Evolutionary conservation across 129 eudicot genomes (phyloP).

Genomic region (Cynara cardunculus): DNA sequence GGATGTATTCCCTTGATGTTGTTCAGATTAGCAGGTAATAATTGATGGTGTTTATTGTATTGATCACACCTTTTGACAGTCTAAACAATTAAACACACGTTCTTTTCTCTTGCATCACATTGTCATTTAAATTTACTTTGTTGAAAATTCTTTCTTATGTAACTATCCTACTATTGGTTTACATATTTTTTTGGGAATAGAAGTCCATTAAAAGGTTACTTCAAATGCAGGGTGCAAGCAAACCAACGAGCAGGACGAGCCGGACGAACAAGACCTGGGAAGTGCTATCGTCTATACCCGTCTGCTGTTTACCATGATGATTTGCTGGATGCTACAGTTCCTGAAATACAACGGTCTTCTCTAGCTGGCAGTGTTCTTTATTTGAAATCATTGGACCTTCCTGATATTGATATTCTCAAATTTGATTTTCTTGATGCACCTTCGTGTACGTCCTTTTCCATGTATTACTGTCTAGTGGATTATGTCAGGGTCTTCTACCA

Average conservation of each 20-base stretch:
- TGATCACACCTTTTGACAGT: neutral
- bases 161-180: neutral
- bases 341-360: constrained; percentile 95
- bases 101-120: neutral
- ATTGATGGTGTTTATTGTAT: neutral
- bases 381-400: constrained; percentile 88
- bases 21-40: constrained; percentile 85
- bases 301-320: constrained; percentile 70
- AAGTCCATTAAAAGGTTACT: neutral
- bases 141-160: neutral
- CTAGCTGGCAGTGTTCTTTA: constrained; percentile 97
- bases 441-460: constrained; percentile 46
- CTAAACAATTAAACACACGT: neutral
- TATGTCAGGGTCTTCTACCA: constrained; percentile 1
- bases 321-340: constrained; percentile 80
- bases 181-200: neutral
- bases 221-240: constrained; percentile 77
- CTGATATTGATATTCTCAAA: constrained; percentile 89
- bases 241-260: constrained; percentile 99
- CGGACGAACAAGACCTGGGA: constrained; percentile 97
- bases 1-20: constrained; percentile 97
- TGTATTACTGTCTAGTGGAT: neutral
- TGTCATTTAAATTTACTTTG: neutral
- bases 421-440: constrained; percentile 97
- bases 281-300: constrained; percentile 85